A percentile compares a stretch with the other conserved stretches of the same genome.
These are phyloP conservation scores for Rosa persica DNA, from an alignment of 306 rosid species.

Conservation along the genomic window DNA sequence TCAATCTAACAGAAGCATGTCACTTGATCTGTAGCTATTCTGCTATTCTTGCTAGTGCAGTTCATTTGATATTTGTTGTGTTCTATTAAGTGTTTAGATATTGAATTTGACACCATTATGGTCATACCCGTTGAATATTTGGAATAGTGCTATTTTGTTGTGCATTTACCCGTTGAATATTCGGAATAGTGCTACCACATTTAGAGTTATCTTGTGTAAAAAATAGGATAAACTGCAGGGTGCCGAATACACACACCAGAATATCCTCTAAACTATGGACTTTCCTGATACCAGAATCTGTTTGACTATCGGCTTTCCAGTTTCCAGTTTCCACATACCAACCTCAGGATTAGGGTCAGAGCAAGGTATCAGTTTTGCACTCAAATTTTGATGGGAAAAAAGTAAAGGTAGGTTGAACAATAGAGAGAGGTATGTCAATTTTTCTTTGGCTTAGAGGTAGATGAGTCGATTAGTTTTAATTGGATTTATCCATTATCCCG, in stretches of 20 bases:
- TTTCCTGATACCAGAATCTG: background rate
- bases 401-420: background rate
- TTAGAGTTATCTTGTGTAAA: background rate
- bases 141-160: background rate
- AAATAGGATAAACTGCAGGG: background rate
- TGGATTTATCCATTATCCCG: background rate
- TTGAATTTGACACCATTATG: constrained; percentile 6
- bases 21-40: constrained; percentile 19
- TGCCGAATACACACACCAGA: background rate
- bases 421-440: background rate
- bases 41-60: constrained; percentile 40
- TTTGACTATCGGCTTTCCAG: background rate
- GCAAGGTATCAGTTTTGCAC: background rate
- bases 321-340: background rate
- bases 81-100: constrained; percentile 23
- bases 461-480: background rate
- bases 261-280: background rate
- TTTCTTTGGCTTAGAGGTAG: background rate
- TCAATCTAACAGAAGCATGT: constrained; percentile 26
- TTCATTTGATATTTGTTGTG: constrained; percentile 41
- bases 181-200: background rate
- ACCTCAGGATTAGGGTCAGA: background rate
- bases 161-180: background rate
- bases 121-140: background rate
- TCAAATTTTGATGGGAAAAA: background rate